phyloP scores from a whole-genome alignment of 2,329 filamentous ascomycete species.

The Botrytis squamosa region DNA sequence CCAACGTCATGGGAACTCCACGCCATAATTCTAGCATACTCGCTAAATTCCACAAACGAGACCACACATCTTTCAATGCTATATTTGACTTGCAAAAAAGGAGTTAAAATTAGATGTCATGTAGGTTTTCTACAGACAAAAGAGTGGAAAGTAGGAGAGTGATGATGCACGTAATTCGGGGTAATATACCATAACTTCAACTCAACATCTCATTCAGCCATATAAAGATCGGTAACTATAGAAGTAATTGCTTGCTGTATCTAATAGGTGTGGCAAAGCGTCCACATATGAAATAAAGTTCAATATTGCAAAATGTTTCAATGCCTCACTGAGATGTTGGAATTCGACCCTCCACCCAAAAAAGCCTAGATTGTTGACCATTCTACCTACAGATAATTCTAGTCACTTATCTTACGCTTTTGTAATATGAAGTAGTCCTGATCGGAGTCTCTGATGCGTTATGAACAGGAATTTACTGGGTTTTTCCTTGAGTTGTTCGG shows the following conservation, averaged over 20 bases:
- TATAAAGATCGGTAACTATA: background rate
- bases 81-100: background rate
- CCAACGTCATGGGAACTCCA: background rate
- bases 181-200: background rate
- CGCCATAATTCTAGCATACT: background rate
- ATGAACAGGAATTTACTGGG: background rate
- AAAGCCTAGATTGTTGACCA: background rate
- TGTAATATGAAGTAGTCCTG: background rate
- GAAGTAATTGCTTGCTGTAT: too few species aligned
- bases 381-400: background rate
- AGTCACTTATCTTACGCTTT: background rate
- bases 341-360: background rate
- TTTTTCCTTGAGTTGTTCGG: background rate
- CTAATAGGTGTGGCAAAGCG: too few species aligned
- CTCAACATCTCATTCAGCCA: background rate
- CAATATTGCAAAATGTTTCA: background rate
- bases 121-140: background rate
- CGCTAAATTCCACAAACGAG: background rate
- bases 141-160: background rate
- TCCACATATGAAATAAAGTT: background rate
- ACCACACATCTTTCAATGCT: background rate
- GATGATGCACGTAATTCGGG: background rate
- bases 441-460: background rate
- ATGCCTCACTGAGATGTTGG: background rate
- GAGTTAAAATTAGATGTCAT: background rate